Evolutionary conservation across 306 rosid genomes (phyloP).

Genomic region (cucumber (Cucumis sativus)): Cucumber_9930_V3 NC_026659.2:26635001-26635500

Average conservation of each 20-base stretch:
- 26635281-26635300: not conserved
- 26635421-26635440: too few relatives aligned
- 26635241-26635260: not conserved
- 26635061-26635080: conserved; percentile 14
- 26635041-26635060: conserved; percentile 37
- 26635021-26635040: conserved; percentile 30
- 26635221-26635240: not conserved
- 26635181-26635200: not conserved
- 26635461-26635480: too few relatives aligned
- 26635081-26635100: conserved; percentile 35
- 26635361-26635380: not conserved
- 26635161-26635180: not conserved
- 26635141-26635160: not conserved
- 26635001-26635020: conserved; percentile 27
- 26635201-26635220: not conserved
- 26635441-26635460: too few relatives aligned
- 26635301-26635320: not conserved
- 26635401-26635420: too few relatives aligned
- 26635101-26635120: conserved; percentile 50
- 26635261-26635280: not conserved
- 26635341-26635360: not conserved
- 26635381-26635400: too few relatives aligned
- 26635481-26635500: not conserved
- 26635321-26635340: not conserved
- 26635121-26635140: conserved; percentile 45